Base-by-base conservation (phyloP, 1,284 basidiomycete genomes). In the Malassezia cuniculi region DNA sequence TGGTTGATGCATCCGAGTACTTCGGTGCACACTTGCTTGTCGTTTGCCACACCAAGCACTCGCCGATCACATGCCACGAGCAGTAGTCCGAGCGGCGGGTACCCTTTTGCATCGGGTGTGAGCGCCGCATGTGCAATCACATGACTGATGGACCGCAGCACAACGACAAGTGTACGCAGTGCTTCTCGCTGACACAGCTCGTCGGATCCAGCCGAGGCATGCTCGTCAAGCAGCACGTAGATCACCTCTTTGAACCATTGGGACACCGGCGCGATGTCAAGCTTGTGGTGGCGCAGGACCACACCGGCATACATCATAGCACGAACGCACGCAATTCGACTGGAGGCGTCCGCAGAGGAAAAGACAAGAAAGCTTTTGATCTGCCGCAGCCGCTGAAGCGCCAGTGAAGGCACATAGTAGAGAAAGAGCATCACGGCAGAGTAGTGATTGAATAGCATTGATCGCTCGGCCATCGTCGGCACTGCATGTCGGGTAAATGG, bases 381-480 rank as follows among this genome's bases (percentile, higher is more conserved):
- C 43, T 76, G 76, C 8, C 71, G 65, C 19, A 85, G 63, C 10
- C 78, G 74, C 34, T 73, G 71, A 4, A 72, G 69, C 40, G 78
- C 71, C 14, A 75, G 72, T 1, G 71, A 51, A 0, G 79, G 76
- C 32, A 81, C 78, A 26, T 90, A 75, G 54, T 80, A 76, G 34
- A 85, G 74, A 5, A 78, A 78, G n/a, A 85, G 73, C 14, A 82
- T 77, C 52, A 84, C 74, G 11, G 81, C 78, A 29, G 77, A 77
- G 57, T 85, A 80, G 18, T 89, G 79, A 66, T 95, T 94, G 68
- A 82, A 79, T 9, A 94, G 73, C 72, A 80, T 79, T 0, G 84
- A 82, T 2, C 85, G 72, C 36, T 83, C 77, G 0, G 78, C 77
- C 4, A 77, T 53, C 72, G 12, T 69, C 62, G 20, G 71, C n/a